Base-by-base conservation (phyloP, 2,329 filamentous ascomycete species). In the Epichloe gansuensis region DNA sequence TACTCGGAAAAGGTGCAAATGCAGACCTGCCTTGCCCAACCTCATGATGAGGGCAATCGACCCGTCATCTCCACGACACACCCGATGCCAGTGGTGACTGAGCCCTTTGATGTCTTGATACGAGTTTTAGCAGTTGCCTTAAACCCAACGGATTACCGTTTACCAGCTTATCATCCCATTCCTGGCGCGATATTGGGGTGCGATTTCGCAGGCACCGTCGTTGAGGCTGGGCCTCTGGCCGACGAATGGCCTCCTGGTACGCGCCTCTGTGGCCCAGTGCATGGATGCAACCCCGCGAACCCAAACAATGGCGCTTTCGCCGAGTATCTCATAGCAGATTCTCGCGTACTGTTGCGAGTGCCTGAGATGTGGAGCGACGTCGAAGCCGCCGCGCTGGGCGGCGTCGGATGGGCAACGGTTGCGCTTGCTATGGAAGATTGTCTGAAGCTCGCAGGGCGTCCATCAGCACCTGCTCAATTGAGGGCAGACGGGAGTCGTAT, bases 81-180 rank as follows among this genome's bases (percentile, higher is more conserved):
- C 15, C 9, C 43, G 7, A 34, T 45, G 15, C 43, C 43, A 13
- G 13, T 23, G 5, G 6, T 45, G 8, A n/a, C 27, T 8, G 43
- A 45, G 12, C 35, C 39, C n/a, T 12, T 50, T 35, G 43, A 58
- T 39, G 52, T 57, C 13, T 47, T 58, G 8, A 49, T 59, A 9
- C 57, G 56, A 3, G 57, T 61, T 4, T 25, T 55, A 2, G 61
- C 62, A 6, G 62, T 64, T 9, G 61, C 53, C 1, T 52, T 64
- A 2, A 66, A 65, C 44, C 64, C 58, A 2, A 59, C 44, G 13
- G 63, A 66, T 50, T 52, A 58, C 55, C 65, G 65, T 47, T 63
- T 62, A 57, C 36, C 56, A 2, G 53, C 39, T 1, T 38, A 61
- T 35, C 59, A 58, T 44, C 49, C 49, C 11, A 41, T 38, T 15